Base-by-base conservation (phyloP, 228 moss, liverwort and hornwort genomes). In the Sphagnum fallax region DNA sequence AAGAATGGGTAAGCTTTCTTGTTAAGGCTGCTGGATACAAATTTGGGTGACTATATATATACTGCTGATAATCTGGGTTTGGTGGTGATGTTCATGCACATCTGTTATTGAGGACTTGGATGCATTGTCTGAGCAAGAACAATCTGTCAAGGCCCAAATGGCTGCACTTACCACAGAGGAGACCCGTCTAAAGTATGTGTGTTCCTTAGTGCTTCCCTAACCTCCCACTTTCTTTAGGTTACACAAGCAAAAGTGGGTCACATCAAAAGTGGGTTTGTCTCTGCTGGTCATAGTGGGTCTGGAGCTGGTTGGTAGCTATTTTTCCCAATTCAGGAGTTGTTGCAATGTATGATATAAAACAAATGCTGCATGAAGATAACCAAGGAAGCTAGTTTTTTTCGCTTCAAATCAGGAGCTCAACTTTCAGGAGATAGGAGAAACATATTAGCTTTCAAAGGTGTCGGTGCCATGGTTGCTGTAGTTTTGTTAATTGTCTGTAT, bases 91-190 rank as follows among this genome's bases (percentile, higher is more conserved):
- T 49, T 65, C 53, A 49, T 83, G 64, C 83, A 83, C 83, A 72
- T 79, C 79, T 53, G 69, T 83, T 75, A 79, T 73, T 66, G 83
- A 83, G 74, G 76, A 83, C 72, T 76, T 83, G 63, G 83, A 83
- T 73, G 83, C 75, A 69, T 65, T 83, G 73, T 71, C 75, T 66
- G 79, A 79, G 79, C 83, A 83, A 74, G 71, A 79, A 50, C 79
- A 76, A 65, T 82, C 82, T 15, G 73, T 79, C 52, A 78, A 82
- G 75, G 57, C 79, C 68, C 82, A 83, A 71, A 63, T 83, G 52
- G 52, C 69, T 13, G 71, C 73, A 53, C 76, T 83, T 69, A 76
- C 70, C 12, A 69, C 68, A 52, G 83, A 83, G 74, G 83, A 83
- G 63, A 51, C 69, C 32, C 79, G 65, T 65, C 83, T 83, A 1